Conservation (phyloP, 306 rosid genomes). For the Rosa multiflora region DNA sequence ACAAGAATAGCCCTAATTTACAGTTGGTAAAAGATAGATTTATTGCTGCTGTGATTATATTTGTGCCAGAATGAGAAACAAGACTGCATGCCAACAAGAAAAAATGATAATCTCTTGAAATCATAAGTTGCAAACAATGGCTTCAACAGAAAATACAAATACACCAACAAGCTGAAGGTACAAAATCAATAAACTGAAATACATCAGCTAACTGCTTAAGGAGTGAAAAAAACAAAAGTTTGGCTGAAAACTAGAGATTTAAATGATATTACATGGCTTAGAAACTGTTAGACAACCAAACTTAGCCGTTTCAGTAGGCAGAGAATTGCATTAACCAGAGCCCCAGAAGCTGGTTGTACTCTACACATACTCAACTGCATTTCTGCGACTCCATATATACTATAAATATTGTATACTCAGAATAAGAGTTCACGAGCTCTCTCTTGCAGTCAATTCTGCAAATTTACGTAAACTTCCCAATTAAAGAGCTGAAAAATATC, state of each 20-base stretch:
- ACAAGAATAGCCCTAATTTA: neutral
- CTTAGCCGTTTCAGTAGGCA: slow-evolving; percentile 38
- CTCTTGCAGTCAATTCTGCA: slow-evolving; percentile 50
- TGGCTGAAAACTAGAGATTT: slow-evolving; percentile 26
- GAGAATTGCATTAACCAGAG: slow-evolving; percentile 38
- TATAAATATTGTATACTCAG: slow-evolving; percentile 45
- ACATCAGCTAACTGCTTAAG: slow-evolving; percentile 17
- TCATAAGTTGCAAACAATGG: slow-evolving; percentile 20
- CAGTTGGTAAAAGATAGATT: neutral
- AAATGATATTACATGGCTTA: slow-evolving; percentile 30
- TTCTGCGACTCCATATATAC: slow-evolving; percentile 49
- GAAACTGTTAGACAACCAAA: slow-evolving; percentile 35
- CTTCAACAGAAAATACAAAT: slow-evolving; percentile 18
- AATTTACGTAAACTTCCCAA: neutral
- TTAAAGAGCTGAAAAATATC: slow-evolving; percentile 17
- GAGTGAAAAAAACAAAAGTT: slow-evolving; percentile 28
- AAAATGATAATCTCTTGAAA: slow-evolving; percentile 6
- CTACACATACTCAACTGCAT: slow-evolving; percentile 39
- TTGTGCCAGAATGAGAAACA: neutral
- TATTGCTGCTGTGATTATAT: neutral
- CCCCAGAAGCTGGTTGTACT: slow-evolving; percentile 33
- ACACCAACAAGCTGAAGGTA: slow-evolving; percentile 29
- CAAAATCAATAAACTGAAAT: slow-evolving; percentile 35
- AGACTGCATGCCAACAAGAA: neutral
- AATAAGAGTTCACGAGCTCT: slow-evolving; percentile 38